Base-by-base conservation (phyloP, 495 filamentous ascomycete genomes). In the Evernia prunastri region DNA sequence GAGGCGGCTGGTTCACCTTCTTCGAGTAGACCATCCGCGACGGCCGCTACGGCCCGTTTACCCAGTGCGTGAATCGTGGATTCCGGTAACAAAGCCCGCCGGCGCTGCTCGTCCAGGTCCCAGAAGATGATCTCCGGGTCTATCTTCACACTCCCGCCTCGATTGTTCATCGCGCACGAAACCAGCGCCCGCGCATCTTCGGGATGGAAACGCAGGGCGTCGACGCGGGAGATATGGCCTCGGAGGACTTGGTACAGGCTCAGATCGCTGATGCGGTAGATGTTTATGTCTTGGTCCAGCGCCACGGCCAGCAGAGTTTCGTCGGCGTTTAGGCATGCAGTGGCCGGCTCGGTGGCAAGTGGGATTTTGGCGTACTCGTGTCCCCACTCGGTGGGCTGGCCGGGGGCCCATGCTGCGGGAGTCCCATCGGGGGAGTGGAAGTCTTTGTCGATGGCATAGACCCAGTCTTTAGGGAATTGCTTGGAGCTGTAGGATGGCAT, bases 71-170 rank as follows among this genome's bases (percentile, higher is more conserved):
- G 20, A 39, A 56, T 51, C 0, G n/a, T 29, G 9, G 25, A 45
- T 5, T 23, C 15, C 2, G 5, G 17, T n/a, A 45, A 18, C 35
- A 62, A 42, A 7, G 45, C 17, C 11, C 15, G 45, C 31, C 54
- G 8, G 27, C 60, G 60, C 33, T 62, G 1, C 25, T 53, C 51
- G 43, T 54, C 60, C 31, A 62, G 13, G 27, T 62, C 11, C 60
- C 60, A 62, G n/a, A 62, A 62, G n/a, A 62, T 10, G 47, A 62
- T 62, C 25, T 43, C 36, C 0, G 60, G 45, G 27, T 61, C 35
- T 15, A n/a, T n/a, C 20, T n/a, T 33, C 40, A 3, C n/a, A n/a
- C 29, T 18, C 4, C 27, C 37, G 15, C 4, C 59, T 29, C 20
- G 12, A 25, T 56, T 8, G n/a, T 62, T 53, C 60, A 53, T 40